These are phyloP conservation scores for Aquilaria yunnanensis DNA, from an alignment of 345 rosid genomes.

Conservation along the genomic window DNA sequence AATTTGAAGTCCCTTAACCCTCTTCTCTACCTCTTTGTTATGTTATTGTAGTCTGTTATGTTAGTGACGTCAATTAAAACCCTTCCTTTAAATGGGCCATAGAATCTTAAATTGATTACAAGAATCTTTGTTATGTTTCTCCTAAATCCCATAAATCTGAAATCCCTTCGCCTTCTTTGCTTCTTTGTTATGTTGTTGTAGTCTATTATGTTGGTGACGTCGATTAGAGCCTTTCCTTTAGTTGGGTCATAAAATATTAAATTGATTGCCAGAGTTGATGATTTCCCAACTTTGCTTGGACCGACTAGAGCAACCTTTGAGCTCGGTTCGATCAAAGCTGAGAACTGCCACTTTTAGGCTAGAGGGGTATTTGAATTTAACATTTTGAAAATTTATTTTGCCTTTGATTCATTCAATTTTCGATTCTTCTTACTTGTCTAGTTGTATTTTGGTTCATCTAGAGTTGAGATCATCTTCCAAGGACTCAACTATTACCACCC, in stretches of 20 bases:
- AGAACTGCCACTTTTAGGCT: conserved; percentile 51
- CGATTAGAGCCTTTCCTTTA: conserved; percentile 36
- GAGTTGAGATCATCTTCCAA: conserved; percentile 15
- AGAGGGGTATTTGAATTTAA: conserved; percentile 47
- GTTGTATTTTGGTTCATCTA: conserved; percentile 46
- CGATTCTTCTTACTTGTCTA: conserved; percentile 26
- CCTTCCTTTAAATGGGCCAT: too few relatives aligned
- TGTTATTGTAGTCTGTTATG: too few relatives aligned
- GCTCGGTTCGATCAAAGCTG: conserved; percentile 42
- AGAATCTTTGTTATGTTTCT: too few relatives aligned
- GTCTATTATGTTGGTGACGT: conserved; percentile 27
- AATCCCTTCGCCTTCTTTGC: too few relatives aligned
- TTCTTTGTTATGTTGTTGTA: conserved; percentile 13
- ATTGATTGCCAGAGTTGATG: conserved; percentile 50
- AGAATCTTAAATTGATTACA: too few relatives aligned
- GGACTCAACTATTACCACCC: too few relatives aligned
- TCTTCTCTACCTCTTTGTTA: too few relatives aligned
- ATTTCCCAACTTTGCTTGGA: conserved; percentile 63
- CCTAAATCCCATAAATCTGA: too few relatives aligned
- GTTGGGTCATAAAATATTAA: conserved; percentile 39
- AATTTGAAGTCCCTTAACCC: too few relatives aligned
- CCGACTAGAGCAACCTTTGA: conserved; percentile 45
- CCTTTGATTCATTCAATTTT: conserved; percentile 24
- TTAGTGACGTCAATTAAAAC: too few relatives aligned
- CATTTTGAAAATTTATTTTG: conserved; percentile 32